Evolutionary conservation across 345 rosid species (phyloP).

Genomic region (Brassica rapa): DNA sequence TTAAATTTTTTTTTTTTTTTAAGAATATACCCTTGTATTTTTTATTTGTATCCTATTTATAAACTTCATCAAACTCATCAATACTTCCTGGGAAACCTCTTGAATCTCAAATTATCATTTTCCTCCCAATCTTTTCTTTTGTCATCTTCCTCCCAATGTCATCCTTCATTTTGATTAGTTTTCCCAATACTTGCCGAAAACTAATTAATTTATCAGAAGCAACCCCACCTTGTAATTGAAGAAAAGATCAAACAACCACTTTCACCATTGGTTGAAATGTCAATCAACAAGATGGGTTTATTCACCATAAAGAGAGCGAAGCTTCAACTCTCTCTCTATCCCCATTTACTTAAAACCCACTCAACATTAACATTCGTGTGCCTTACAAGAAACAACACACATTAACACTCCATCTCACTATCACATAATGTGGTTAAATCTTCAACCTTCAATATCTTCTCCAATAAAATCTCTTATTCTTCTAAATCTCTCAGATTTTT

Average conservation of each 20-base stretch:
- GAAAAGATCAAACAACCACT: slow-evolving; percentile 33
- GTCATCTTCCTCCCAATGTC: no score
- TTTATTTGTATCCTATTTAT: not conserved
- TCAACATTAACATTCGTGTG: slow-evolving; percentile 28
- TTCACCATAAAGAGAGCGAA: slow-evolving; percentile 40
- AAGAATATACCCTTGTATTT: not conserved
- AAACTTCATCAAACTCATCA: not conserved
- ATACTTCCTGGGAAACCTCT: not conserved
- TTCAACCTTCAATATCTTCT: not conserved
- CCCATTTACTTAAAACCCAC: slow-evolving; percentile 32
- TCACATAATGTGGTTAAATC: not conserved
- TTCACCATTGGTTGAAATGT: slow-evolving; percentile 37
- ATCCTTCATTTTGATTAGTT: not conserved
- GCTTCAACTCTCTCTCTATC: slow-evolving; percentile 28
- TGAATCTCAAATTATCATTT: not conserved
- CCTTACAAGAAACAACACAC: slow-evolving; percentile 33
- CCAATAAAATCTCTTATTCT: not conserved
- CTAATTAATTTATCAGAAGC: slow-evolving; percentile 3
- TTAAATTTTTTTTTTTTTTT: not conserved
- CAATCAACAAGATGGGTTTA: slow-evolving; percentile 26
- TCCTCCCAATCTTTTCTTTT: not conserved
- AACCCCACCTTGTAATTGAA: slow-evolving; percentile 19
- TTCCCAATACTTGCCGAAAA: not conserved
- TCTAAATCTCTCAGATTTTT: slow-evolving; percentile 2
- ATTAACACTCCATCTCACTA: not conserved